phyloP scores from a whole-genome alignment of 2,329 filamentous ascomycete species.

The Pseudogymnoascus sp. region DNA sequence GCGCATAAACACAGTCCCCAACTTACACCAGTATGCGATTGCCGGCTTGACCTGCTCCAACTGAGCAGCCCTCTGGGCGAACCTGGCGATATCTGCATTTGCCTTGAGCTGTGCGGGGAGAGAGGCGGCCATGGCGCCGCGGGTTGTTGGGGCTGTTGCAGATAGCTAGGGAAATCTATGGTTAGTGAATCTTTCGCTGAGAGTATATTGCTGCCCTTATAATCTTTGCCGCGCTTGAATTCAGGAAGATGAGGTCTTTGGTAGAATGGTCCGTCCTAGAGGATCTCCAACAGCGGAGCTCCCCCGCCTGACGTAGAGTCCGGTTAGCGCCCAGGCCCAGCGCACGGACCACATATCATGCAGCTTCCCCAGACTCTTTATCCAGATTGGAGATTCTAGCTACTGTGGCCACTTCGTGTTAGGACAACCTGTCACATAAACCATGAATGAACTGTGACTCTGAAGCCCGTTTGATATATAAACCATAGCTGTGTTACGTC shows the following conservation, averaged over 20 bases:
- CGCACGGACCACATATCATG: constrained; percentile 1
- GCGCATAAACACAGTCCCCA: background rate
- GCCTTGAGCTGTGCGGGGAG: constrained; percentile 65
- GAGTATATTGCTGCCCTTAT: background rate
- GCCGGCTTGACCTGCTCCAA: constrained; percentile 79
- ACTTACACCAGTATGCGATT: constrained; percentile 89
- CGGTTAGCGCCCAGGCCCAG: background rate
- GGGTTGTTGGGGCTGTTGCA: background rate
- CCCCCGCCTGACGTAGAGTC: constrained; percentile 8
- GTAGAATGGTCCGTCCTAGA: background rate
- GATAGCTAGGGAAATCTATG: background rate
- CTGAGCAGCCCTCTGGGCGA: constrained; percentile 75
- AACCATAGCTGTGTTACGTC: background rate
- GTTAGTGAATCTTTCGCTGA: background rate
- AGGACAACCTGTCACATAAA: constrained; percentile 2
- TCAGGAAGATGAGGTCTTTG: background rate
- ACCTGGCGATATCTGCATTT: constrained; percentile 73
- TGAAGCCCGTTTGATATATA: background rate
- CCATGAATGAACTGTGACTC: constrained; percentile 4
- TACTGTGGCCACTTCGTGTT: constrained; percentile 8
- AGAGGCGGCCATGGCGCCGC: constrained; percentile 57
- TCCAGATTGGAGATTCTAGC: constrained; percentile 4
- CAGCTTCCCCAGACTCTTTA: constrained; percentile 8
- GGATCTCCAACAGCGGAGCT: background rate
- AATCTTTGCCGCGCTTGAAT: background rate